Percentiles rank a stretch among this genome's conserved stretches.
These are phyloP conservation scores for Daldinia eschscholtzii DNA, from an alignment of 2,329 filamentous ascomycete genomes.

Conservation along the genomic window DNA sequence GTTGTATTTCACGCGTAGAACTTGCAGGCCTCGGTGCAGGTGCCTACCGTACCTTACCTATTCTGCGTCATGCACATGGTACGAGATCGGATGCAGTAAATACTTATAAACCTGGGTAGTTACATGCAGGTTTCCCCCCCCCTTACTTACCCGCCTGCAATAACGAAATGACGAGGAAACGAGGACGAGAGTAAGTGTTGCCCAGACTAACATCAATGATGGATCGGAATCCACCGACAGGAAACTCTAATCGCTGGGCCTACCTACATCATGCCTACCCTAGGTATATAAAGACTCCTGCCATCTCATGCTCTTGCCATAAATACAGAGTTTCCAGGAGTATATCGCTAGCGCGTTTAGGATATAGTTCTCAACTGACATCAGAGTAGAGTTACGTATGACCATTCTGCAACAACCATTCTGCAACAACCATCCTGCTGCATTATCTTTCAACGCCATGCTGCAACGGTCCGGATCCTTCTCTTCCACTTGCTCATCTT, in stretches of 20 bases:
- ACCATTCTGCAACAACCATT: constrained; percentile 1
- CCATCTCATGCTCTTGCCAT: not conserved
- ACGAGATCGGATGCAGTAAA: constrained; percentile 22
- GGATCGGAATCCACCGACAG: not conserved
- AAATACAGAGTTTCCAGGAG: not conserved
- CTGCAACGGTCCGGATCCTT: constrained; percentile 3
- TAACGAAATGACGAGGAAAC: constrained; percentile 13
- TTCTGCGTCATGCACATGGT: constrained; percentile 21
- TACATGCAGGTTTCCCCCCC: constrained; percentile 27
- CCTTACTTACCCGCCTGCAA: not conserved
- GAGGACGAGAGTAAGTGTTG: constrained; percentile 6
- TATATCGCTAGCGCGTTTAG: not conserved
- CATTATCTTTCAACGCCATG: not conserved
- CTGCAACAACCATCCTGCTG: not conserved
- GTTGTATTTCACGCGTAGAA: constrained; percentile 29
- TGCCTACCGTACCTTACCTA: not conserved
- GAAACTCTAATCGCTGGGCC: not conserved
- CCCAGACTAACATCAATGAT: constrained; percentile 4
- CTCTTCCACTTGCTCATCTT: not conserved
- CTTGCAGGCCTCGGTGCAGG: constrained; percentile 14
- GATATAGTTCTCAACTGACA: constrained; percentile 11
- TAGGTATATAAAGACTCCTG: not conserved
- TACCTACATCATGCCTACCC: not conserved
- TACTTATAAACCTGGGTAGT: constrained; percentile 13
- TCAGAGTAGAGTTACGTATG: constrained; percentile 8